These are phyloP conservation scores for Penicillium canescens DNA, from an alignment of 495 filamentous ascomycete genomes.

Conservation along the genomic window DNA sequence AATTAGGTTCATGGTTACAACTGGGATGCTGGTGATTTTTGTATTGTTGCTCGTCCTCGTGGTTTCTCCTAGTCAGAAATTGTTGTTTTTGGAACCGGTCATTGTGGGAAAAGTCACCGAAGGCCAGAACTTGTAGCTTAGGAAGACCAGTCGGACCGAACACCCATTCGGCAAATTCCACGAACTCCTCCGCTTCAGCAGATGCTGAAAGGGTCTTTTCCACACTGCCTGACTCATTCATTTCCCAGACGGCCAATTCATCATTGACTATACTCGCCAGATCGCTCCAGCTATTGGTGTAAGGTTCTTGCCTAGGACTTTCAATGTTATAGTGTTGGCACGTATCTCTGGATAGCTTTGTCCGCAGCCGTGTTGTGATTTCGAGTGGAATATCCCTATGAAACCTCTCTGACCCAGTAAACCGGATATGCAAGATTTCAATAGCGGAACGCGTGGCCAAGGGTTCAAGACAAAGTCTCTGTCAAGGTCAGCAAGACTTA, in stretches of 20 bases:
- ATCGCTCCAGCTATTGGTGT: not conserved
- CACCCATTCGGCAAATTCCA: slow-evolving; percentile 15
- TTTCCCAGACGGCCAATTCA: not conserved
- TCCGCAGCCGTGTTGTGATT: not conserved
- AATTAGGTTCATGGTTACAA: too few species aligned
- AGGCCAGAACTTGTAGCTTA: slow-evolving; percentile 5
- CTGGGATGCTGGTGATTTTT: not conserved
- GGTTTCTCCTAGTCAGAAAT: slow-evolving; percentile 2
- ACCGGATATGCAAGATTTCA: not conserved
- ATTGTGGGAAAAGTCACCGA: slow-evolving; percentile 16
- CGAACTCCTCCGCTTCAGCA: slow-evolving; percentile 2
- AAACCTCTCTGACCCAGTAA: not conserved
- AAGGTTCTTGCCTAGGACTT: not conserved
- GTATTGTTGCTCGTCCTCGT: not conserved
- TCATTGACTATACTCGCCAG: not conserved
- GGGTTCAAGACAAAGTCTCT: not conserved
- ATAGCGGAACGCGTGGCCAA: not conserved
- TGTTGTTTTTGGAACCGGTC: slow-evolving; percentile 10
- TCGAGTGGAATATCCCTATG: not conserved
- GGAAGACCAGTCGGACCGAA: slow-evolving; percentile 15
- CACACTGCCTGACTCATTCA: not conserved
- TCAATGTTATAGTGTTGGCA: not conserved
- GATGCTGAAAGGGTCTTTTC: not conserved
- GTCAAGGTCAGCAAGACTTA: not conserved
- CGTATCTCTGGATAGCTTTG: not conserved